Evolutionary conservation across 1,284 basidiomycete species (phyloP).

Genomic region (Melampsora americana): DNA sequence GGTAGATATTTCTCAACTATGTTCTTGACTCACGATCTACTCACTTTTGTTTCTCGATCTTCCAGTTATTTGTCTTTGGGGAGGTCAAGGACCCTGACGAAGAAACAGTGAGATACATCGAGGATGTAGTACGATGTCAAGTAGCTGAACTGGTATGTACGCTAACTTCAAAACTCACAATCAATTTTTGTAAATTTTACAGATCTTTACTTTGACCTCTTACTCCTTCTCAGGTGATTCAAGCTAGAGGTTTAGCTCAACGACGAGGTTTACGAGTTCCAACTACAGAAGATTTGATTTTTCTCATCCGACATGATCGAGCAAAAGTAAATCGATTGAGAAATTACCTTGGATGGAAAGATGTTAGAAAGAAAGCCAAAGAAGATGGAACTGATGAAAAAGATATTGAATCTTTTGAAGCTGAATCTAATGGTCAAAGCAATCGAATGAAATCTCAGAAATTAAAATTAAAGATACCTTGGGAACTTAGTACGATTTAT

Average conservation of each 20-base stretch:
- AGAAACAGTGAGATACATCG: constrained; percentile 84
- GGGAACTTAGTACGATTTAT: constrained; percentile 90
- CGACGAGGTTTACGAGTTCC: constrained; percentile 79
- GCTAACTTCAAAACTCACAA: no score
- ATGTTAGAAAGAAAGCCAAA: constrained; percentile 86
- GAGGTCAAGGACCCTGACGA: constrained; percentile 84
- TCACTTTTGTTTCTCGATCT: not conserved
- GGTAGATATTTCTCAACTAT: constrained; percentile 56
- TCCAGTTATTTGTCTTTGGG: constrained; percentile 94
- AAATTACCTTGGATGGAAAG: constrained; percentile 97
- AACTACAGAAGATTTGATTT: constrained; percentile 90
- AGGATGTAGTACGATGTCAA: constrained; percentile 91
- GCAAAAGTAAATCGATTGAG: constrained; percentile 88
- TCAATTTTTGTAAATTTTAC: no score
- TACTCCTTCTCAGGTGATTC: constrained; percentile 66
- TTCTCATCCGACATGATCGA: constrained; percentile 88
- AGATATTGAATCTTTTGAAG: constrained; percentile 47
- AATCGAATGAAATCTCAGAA: constrained; percentile 79
- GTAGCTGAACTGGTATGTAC: constrained; percentile 71
- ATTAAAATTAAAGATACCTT: constrained; percentile 89
- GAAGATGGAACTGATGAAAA: constrained; percentile 46
- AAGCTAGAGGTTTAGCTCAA: constrained; percentile 77
- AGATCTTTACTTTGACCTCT: no score
- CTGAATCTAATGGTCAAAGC: constrained; percentile 44
- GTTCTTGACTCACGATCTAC: not conserved